Evolutionary conservation across 2,329 filamentous ascomycete genomes (phyloP), one percentile per base, ranked within the genome.

Genomic region (Byssothecium circinans): DNA sequence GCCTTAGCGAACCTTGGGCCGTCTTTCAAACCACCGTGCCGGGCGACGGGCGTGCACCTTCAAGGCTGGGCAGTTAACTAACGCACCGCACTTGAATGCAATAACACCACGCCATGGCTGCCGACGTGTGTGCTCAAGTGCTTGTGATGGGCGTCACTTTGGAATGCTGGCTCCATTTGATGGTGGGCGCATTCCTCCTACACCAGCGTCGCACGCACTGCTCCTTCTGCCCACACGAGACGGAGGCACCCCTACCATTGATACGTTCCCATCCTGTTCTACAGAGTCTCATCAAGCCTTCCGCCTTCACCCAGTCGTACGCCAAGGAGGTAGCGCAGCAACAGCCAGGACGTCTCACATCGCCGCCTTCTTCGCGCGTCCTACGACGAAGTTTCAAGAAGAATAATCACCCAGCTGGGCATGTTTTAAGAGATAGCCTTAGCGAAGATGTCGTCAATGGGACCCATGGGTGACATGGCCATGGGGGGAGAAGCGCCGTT

Each of bases 401-500:
- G n/a, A 10, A 25, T 10, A 10, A 10, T 10, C 5, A 25, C 10
- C 23, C 23, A 25, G 23, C 23, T 10, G 10, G 23, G 23, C 5
- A 10, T 25, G 23, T 25, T 25, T 25, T 10, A 25, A 25, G 10
- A 10, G 23, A 25, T 25, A 2, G 18, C 32, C 3, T 7, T 10
- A 8, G 19, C 32, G 7, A 27, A 34, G 29, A 43, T 27, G 41
- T 22, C 41, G 11, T 22, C 30, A 11, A 35, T 35, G 30, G 36
- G 7, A 8, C 20, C 41, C 20, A 69, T 68, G 67, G 71, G 68
- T 47, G 63, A 57, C 41, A 76, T 75, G 75, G 65, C 69, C 57
- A 73, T 72, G 60, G 72, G 70, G 11, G 74, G 73, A 38, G 62
- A 77, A 23, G 77, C 78, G 7, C 67, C 67, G 29, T 71, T 77